These are phyloP conservation scores for Manihot esculenta DNA, from an alignment of 441 rosid species.

Conservation along the genomic window DNA sequence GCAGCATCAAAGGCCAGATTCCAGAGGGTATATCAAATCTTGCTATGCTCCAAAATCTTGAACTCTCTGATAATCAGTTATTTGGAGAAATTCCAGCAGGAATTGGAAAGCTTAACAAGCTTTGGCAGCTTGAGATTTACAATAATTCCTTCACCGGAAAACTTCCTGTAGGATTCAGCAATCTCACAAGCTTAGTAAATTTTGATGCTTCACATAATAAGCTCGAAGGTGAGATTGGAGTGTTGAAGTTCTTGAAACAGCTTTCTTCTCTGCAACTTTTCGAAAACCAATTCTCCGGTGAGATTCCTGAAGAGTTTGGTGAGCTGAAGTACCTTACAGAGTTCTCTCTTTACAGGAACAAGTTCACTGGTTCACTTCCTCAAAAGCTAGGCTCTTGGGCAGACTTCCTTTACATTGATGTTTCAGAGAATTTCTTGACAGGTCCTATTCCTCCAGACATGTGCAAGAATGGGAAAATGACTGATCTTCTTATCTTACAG, in stretches of 20 bases:
- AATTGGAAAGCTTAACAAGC: conserved; percentile 57
- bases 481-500: conserved; percentile 59
- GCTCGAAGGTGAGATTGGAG: conserved; percentile 71
- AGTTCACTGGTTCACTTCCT: conserved; percentile 71
- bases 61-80: conserved; percentile 55
- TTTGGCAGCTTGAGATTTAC: conserved; percentile 71
- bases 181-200: conserved; percentile 50
- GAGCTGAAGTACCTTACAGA: conserved; percentile 49
- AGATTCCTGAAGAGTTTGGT: conserved; percentile 73
- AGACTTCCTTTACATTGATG: conserved; percentile 66
- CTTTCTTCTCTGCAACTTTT: conserved; percentile 64
- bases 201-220: conserved; percentile 63
- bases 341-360: conserved; percentile 66
- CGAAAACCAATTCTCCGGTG: conserved; percentile 57
- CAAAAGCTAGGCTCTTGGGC: conserved; percentile 71
- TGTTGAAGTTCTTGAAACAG: conserved; percentile 46
- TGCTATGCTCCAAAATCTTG: conserved; percentile 54
- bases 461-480: conserved; percentile 84
- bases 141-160: conserved; percentile 58
- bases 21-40: conserved; percentile 63
- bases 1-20: conserved; percentile 58
- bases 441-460: conserved; percentile 86
- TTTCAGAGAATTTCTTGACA: conserved; percentile 63
- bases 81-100: conserved; percentile 64
- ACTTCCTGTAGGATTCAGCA: conserved; percentile 67